Base-by-base conservation (phyloP, 257 asterid species). In the Solanum piurae region DNA sequence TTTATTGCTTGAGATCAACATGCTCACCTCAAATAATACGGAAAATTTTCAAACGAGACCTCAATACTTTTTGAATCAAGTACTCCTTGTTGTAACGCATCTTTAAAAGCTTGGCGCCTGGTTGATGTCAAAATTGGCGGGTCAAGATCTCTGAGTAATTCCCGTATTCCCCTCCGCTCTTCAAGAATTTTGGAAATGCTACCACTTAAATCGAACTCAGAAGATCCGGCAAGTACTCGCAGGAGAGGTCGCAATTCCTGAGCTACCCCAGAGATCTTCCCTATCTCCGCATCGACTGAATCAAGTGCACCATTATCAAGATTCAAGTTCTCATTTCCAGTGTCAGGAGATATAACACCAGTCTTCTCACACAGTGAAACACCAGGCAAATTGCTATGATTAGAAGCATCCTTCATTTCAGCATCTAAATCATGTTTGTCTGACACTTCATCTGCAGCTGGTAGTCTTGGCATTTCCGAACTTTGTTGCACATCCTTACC, bases 11-110 rank as follows among this genome's bases (percentile, higher is more conserved):
- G 52, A 49, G 69, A 36, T 38, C 25, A 76, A 86, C 34, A 38
- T 42, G 83, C 90, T 92, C 88, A 96, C 99, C 99, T 95, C 75
- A 96, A 90, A 89, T 95, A 96, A 86, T 96, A 95, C 7, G 99
- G 98, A 88, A 96, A 95, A 86, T 92, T 93, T 87, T 94, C 96
- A 89, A 95, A 94, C 14, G 99, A 93, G 83, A 92, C 93, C 74
- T 93, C 96, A 62, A 94, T 94, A 86, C 87, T 87, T 84, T 92
- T 88, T 84, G 96, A 89, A 90, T 89, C 93, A 85, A 95, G 88
- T 73, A 94, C 58, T 88, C 97, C 96, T 90, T 92, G 92, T 83
- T 88, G 96, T 79, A 96, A 86, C 72, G 88, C 88, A 90, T 93
- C 98, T 93, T 95, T 94, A 91, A 92, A 95, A 34, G 93, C 94